A percentile compares a stretch with the other conserved stretches of the same genome.
These are phyloP conservation scores for Jamesozyma spencerorum DNA, from an alignment of 805 yeast species.

Conservation along the genomic window DNA sequence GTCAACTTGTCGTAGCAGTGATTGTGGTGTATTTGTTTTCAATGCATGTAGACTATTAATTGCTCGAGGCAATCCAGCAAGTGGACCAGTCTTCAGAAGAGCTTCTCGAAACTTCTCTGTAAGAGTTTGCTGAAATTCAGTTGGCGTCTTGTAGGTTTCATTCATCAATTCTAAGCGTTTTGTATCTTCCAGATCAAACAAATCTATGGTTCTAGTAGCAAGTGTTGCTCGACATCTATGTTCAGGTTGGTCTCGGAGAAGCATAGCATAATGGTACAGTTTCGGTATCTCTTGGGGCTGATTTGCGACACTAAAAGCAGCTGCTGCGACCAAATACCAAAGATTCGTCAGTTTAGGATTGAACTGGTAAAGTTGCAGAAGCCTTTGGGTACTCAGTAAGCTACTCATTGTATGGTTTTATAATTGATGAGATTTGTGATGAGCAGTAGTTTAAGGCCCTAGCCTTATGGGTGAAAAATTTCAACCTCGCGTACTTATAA, in stretches of 20 bases:
- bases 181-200: conserved; percentile 7
- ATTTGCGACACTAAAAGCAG: conserved; percentile 73
- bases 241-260: conserved; percentile 15
- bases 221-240: conserved; percentile 12
- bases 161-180: conserved; percentile 9
- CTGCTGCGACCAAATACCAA: conserved; percentile 78
- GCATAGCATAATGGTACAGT: conserved; percentile 60
- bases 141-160: conserved; percentile 13
- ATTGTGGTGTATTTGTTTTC: conserved; percentile 53
- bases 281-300: conserved; percentile 72
- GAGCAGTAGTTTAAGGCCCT: background rate
- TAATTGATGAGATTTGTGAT: background rate
- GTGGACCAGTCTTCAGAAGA: conserved; percentile 65
- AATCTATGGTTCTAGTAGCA: conserved; percentile 18
- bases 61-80: conserved; percentile 76
- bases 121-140: conserved; percentile 20
- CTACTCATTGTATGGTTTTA: conserved; percentile 10
- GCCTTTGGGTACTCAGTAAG: conserved; percentile 22
- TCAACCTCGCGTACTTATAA: background rate
- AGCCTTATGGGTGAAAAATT: background rate
- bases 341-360: conserved; percentile 45
- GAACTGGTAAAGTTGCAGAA: conserved; percentile 23
- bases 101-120: conserved; percentile 65
- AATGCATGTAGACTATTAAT: conserved; percentile 68
- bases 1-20: conserved; percentile 22